A percentile compares a stretch with the other conserved stretches of the same genome.
Evolutionary conservation across 805 yeast genomes (phyloP).

Genomic region (Saturnispora dispora): DNA sequence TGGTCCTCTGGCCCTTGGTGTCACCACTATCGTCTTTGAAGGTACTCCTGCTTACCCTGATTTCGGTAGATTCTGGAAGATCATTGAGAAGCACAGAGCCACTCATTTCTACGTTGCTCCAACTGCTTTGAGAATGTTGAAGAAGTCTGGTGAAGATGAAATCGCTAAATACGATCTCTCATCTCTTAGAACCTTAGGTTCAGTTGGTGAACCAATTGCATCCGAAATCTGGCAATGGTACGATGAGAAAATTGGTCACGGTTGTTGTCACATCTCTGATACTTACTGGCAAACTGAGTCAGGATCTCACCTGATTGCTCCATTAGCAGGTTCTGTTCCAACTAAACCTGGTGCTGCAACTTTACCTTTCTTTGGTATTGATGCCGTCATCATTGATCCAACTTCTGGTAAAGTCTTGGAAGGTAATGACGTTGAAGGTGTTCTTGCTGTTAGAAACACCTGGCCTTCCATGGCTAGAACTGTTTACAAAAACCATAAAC

Average conservation of each 20-base stretch:
- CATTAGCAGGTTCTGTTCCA: constrained; percentile 89
- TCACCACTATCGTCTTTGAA: constrained; percentile 88
- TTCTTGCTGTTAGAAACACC: constrained; percentile 75
- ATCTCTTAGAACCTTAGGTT: constrained; percentile 86
- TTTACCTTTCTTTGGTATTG: constrained; percentile 91
- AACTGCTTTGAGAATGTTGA: constrained; percentile 87
- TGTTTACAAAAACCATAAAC: constrained; percentile 78
- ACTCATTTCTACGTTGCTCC: constrained; percentile 98
- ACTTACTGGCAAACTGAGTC: constrained; percentile 99
- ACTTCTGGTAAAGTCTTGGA: constrained; percentile 75
- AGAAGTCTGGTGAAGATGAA: constrained; percentile 72
- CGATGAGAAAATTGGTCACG: constrained; percentile 82
- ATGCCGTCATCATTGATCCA: constrained; percentile 87
- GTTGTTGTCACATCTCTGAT: constrained; percentile 83
- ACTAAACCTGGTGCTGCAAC: constrained; percentile 98
- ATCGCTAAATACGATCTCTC: constrained; percentile 74
- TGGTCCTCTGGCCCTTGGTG: constrained; percentile 85
- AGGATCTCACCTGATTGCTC: constrained; percentile 91
- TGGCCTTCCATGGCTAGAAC: constrained; percentile 99
- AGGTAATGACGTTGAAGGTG: constrained; percentile 94
- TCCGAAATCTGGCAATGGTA: constrained; percentile 99
- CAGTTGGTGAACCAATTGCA: constrained; percentile 98
- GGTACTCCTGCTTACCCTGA: constrained; percentile 97
- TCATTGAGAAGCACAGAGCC: constrained; percentile 82
- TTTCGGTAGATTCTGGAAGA: constrained; percentile 94